Conservation (phyloP, 2,329 filamentous ascomycete genomes). For the Pestalotiopsis sp. region DNA sequence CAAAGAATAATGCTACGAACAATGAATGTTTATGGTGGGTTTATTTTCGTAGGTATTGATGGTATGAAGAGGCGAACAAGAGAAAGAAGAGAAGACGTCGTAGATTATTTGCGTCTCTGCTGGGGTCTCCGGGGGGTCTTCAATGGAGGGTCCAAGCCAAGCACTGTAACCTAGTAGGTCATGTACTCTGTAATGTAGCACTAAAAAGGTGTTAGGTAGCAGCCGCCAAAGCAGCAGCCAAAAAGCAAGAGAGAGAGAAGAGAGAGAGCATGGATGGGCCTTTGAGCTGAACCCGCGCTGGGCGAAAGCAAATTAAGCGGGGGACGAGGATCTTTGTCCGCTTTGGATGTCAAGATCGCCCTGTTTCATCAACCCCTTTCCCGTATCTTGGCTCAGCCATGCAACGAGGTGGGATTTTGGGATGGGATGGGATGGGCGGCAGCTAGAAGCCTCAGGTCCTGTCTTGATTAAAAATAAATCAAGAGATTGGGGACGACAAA, state of each 20-base stretch:
- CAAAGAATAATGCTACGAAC: constrained; percentile 2
- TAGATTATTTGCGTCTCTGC: neutral
- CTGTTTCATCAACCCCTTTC: constrained; percentile 13
- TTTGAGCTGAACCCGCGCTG: neutral
- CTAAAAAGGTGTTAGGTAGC: too few relatives aligned
- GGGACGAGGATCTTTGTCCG: constrained; percentile 6
- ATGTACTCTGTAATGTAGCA: too few relatives aligned
- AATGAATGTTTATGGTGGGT: neutral
- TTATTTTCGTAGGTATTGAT: too few relatives aligned
- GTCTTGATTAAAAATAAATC: neutral
- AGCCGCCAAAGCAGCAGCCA: neutral
- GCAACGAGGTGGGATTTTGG: neutral
- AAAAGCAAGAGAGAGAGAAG: neutral
- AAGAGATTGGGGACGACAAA: neutral
- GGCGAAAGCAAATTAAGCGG: constrained; percentile 3
- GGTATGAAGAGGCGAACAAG: neutral
- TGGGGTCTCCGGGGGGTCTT: neutral
- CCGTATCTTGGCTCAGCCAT: constrained; percentile 10
- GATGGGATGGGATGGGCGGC: neutral
- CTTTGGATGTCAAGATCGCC: constrained; percentile 6
- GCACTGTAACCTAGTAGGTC: too few relatives aligned
- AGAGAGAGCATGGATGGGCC: neutral
- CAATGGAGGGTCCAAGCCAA: neutral
- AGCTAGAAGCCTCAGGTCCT: neutral
- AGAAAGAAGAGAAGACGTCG: neutral